Base-by-base conservation (phyloP, 139 green algal species). In the Limnomonas spitsbergensis region DNA sequence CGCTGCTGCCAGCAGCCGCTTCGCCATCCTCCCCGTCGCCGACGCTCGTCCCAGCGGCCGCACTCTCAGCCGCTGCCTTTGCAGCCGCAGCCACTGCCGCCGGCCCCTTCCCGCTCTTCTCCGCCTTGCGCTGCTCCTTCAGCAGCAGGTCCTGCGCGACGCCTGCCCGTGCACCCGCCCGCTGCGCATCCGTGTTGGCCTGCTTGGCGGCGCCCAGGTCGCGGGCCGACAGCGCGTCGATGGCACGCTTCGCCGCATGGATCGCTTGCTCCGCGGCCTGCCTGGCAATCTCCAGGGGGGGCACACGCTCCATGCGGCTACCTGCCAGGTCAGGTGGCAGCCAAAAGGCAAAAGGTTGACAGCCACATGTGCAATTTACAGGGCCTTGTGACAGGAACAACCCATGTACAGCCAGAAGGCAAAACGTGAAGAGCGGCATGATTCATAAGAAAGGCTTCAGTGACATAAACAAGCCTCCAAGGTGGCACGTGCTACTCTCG, bases 221-320 rank as follows among this genome's bases (percentile, higher is more conserved):
- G 31, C 53, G 14, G 29, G 24, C 34, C 32, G 27, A 40, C 9
- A 73, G 34, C 52, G 42, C 74, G n/a, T 79, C 74, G 35, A 54
- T 35, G 38, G 74, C 74, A 3, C 4, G 40, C 67, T 35, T n/a
- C 27, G 73, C 52, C 73, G 66, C 54, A 7, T 7, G 38, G 20
- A 81, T 56, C 9, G 76, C 66, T 38, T 74, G 26, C 66, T 56
- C 68, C 20, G 68, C 66, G 6, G 52, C 78, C 38, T 38, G 6
- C 31, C 38, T 37, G 66, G 52, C 36, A 53, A 38, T 40, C 68
- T 76, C 29, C 35, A 72, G 27, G 7, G 61, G 61, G 9, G 61
- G 29, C 29, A 72, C 27, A 37, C 47, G 61, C 61, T 70, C 61
- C 61, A 37, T 70, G 47, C 47, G 47, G 9, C 20, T 9, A 20